phyloP scores from a whole-genome alignment of 306 rosid genomes.

The Lithocarpus polystachyus region DNA sequence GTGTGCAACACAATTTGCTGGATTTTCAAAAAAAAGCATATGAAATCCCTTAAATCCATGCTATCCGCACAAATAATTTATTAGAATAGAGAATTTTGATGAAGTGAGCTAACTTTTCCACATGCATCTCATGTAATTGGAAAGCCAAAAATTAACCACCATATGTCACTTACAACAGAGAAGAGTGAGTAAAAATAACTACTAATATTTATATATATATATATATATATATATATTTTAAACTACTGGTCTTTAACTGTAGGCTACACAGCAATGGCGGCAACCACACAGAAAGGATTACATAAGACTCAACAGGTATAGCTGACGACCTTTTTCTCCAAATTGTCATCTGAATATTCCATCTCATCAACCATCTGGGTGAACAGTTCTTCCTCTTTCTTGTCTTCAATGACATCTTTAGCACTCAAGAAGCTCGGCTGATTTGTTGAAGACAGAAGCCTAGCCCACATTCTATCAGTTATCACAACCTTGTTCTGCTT shows the following conservation, averaged over 20 bases:
- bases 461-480: slow-evolving; percentile 97
- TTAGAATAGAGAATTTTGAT: not conserved
- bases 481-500: slow-evolving; percentile 73
- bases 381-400: slow-evolving; percentile 30
- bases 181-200: not conserved
- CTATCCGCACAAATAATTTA: too few species aligned
- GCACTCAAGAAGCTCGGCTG: slow-evolving; percentile 76
- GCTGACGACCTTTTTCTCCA: slow-evolving; percentile 23
- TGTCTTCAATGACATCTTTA: slow-evolving; percentile 43
- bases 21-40: not conserved
- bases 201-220: too few species aligned
- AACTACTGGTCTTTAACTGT: not conserved
- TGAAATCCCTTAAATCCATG: not conserved
- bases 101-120: not conserved
- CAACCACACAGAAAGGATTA: not conserved
- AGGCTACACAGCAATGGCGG: not conserved
- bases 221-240: too few species aligned
- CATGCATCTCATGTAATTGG: not conserved
- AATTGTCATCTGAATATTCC: slow-evolving; percentile 14
- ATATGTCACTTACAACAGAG: not conserved
- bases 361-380: slow-evolving; percentile 18
- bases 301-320: not conserved
- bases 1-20: too few species aligned
- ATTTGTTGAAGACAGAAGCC: slow-evolving; percentile 90
- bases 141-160: not conserved